Evolutionary conservation across 176 grass and related monocot species (phyloP).

Genomic region (Alloteropsis semialata): DNA sequence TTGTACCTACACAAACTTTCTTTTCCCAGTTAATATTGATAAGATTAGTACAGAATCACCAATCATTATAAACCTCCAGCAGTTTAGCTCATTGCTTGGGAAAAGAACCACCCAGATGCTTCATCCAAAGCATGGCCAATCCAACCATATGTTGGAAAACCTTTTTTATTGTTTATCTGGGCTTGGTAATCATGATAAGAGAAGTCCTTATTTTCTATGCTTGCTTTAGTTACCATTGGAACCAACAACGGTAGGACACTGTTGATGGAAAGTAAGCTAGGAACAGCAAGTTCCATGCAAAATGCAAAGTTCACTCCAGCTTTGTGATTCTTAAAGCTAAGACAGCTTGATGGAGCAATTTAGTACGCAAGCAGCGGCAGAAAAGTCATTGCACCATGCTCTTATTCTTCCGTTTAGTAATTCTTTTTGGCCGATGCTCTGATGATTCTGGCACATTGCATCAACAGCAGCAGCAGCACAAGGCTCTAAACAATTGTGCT

Average conservation of each 20-base stretch:
- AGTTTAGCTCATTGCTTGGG: background rate
- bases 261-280: constrained; percentile 34
- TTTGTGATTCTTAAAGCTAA: constrained; percentile 34
- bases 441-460: constrained; percentile 40
- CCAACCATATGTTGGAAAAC: constrained; percentile 27
- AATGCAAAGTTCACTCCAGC: constrained; percentile 11
- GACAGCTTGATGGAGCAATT: constrained; percentile 29
- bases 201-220: constrained; percentile 16
- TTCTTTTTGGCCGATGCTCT: constrained; percentile 29
- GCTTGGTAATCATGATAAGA: constrained; percentile 23
- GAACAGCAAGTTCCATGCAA: constrained; percentile 16
- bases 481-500: constrained; percentile 23
- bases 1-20: constrained; percentile 13
- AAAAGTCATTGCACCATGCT: constrained; percentile 35
- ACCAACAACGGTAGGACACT: background rate
- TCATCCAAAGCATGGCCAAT: constrained; percentile 30
- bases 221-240: constrained; percentile 37
- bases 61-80: constrained; percentile 36
- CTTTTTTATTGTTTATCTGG: constrained; percentile 29
- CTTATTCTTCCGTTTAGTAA: constrained; percentile 37
- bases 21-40: constrained; percentile 20
- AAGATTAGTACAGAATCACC: constrained; percentile 31
- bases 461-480: background rate
- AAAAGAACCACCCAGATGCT: constrained; percentile 29
- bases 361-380: constrained; percentile 18